phyloP scores from a whole-genome alignment of 2,329 filamentous ascomycete genomes.

The Spiromastix sp. region DNA sequence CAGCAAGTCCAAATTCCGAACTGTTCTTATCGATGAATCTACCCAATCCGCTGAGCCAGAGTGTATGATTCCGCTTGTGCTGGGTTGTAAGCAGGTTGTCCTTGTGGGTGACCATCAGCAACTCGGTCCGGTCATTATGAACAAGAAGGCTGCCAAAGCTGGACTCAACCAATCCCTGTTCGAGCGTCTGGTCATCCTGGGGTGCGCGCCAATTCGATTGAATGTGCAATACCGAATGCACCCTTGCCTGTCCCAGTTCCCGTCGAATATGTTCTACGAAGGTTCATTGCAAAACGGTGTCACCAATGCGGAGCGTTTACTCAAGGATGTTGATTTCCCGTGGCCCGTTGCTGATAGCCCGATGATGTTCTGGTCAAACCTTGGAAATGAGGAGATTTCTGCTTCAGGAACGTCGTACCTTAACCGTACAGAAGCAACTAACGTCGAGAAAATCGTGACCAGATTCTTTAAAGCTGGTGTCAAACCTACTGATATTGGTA shows the following conservation, averaged over 20 bases:
- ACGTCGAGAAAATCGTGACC: slow-evolving; percentile 97
- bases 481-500: slow-evolving; percentile 85
- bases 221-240: slow-evolving; percentile 99
- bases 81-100: slow-evolving; percentile 98
- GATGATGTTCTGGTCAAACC: slow-evolving; percentile 99
- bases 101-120: slow-evolving; percentile 97
- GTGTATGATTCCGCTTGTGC: slow-evolving; percentile 94
- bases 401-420: slow-evolving; percentile 96
- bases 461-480: slow-evolving; percentile 98
- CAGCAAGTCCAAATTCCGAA: slow-evolving; percentile 95
- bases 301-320: slow-evolving; percentile 75
- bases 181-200: slow-evolving; percentile 88
- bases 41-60: slow-evolving; percentile 97
- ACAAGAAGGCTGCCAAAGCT: slow-evolving; percentile 98
- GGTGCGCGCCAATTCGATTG: slow-evolving; percentile 78
- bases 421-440: slow-evolving; percentile 92
- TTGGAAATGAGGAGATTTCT: slow-evolving; percentile 95
- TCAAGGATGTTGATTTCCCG: slow-evolving; percentile 91
- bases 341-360: slow-evolving; percentile 91
- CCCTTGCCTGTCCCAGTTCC: slow-evolving; percentile 90
- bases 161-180: slow-evolving; percentile 98
- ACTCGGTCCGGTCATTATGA: slow-evolving; percentile 97
- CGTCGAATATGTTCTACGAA: slow-evolving; percentile 99
- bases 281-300: slow-evolving; percentile 95
- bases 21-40: slow-evolving; percentile 94